These are phyloP conservation scores for Fraxinus latifolia DNA, from an alignment of 305 asterid species.

Conservation along the genomic window DNA sequence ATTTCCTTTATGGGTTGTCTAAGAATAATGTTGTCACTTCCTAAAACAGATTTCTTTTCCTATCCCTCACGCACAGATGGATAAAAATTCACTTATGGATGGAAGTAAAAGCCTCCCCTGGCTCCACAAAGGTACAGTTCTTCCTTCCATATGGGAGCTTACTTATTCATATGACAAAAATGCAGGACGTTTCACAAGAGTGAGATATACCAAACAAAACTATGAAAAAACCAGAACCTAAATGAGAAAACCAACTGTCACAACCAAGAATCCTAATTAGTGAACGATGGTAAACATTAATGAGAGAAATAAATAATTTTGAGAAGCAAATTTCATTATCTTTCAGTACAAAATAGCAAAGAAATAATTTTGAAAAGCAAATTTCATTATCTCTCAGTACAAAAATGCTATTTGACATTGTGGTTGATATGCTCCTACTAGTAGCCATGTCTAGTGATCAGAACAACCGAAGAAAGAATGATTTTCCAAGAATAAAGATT, in stretches of 20 bases:
- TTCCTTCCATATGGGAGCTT: neutral
- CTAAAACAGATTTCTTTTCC: neutral
- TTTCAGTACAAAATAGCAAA: neutral
- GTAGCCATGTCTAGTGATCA: neutral
- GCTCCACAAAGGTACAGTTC: neutral
- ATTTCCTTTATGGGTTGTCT: neutral
- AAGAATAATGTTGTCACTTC: neutral
- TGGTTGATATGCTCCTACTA: neutral
- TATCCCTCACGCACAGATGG: neutral
- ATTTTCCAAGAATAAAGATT: neutral
- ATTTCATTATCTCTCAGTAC: neutral
- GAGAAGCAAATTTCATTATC: too few relatives aligned
- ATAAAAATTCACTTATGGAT: neutral
- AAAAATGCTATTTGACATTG: neutral
- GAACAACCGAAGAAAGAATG: neutral
- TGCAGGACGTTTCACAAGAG: neutral
- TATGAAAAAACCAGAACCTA: neutral
- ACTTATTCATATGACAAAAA: neutral
- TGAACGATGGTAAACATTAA: neutral
- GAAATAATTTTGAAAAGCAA: neutral
- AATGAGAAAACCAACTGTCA: neutral
- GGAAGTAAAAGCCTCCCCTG: neutral
- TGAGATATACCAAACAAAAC: neutral
- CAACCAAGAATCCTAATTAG: neutral
- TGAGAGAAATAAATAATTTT: neutral